Conservation (phyloP, 805 yeast genomes). For the Dipodascus geniculatus region DNA sequence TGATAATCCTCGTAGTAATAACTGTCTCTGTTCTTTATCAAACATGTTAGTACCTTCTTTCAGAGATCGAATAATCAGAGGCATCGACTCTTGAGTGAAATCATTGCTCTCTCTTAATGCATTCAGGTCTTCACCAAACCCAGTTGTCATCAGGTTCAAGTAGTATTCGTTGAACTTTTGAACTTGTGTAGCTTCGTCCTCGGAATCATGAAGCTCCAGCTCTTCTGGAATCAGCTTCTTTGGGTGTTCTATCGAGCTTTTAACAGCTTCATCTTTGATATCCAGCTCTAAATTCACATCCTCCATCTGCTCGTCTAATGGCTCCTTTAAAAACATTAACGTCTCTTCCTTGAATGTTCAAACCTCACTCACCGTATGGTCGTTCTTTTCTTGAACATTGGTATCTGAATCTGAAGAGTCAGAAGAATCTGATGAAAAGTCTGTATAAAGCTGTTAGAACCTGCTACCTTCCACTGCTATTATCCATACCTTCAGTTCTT, state of each 20-base stretch:
- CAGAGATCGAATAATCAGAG: slow-evolving; percentile 25
- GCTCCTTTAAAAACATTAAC: slow-evolving; percentile 3
- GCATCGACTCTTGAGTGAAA: slow-evolving; percentile 26
- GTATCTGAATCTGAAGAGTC: slow-evolving; percentile 10
- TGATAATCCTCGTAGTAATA: slow-evolving; percentile 8
- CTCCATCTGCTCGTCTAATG: slow-evolving; percentile 2
- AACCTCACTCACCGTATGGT: background rate
- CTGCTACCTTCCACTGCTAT: background rate
- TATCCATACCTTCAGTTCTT: slow-evolving; percentile 17
- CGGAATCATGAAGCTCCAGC: background rate
- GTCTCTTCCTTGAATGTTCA: background rate
- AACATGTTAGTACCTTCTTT: slow-evolving; percentile 29
- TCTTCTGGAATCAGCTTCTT: slow-evolving; percentile 7
- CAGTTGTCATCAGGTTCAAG: slow-evolving; percentile 33
- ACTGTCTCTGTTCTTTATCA: slow-evolving; percentile 20
- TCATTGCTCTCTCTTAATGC: slow-evolving; percentile 33
- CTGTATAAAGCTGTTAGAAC: slow-evolving; percentile 3
- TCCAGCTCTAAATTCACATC: slow-evolving; percentile 13
- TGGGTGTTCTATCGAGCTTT: slow-evolving; percentile 1
- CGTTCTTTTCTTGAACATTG: slow-evolving; percentile 2
- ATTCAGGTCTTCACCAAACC: slow-evolving; percentile 34
- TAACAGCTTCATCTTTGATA: slow-evolving; percentile 6
- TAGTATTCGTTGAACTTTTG: slow-evolving; percentile 27
- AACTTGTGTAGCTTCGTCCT: slow-evolving; percentile 4
- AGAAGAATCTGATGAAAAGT: slow-evolving; percentile 15